Percentiles rank a stretch among this genome's conserved stretches.
These are phyloP conservation scores for Ramaria sp. DNA, from an alignment of 768 basidiomycete genomes.

Conservation along the genomic window DNA sequence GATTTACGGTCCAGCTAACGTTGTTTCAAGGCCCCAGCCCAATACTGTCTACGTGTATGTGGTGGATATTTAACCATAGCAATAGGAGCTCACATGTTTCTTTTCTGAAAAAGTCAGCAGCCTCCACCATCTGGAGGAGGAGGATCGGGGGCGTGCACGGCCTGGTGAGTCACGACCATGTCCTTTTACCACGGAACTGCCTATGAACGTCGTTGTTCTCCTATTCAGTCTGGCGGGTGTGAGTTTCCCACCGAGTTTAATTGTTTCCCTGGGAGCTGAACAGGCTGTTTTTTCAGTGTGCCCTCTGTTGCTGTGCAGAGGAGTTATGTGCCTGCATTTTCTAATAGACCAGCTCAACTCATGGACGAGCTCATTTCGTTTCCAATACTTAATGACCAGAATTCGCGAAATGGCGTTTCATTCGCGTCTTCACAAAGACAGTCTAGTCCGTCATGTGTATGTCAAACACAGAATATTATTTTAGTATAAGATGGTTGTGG, in stretches of 20 bases:
- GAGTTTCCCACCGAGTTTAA: neutral
- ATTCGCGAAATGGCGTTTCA: neutral
- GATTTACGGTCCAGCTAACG: conserved; percentile 35
- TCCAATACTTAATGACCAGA: neutral
- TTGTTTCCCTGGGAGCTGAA: conserved; percentile 15
- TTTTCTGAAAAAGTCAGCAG: conserved; percentile 3
- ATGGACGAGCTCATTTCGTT: neutral
- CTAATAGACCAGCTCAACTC: conserved; percentile 22
- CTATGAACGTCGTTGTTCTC: neutral
- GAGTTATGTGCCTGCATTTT: conserved; percentile 72
- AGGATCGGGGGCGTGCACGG: conserved; percentile 39
- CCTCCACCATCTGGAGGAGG: conserved; percentile 8
- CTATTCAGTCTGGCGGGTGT: conserved; percentile 12
- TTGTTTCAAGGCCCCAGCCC: conserved; percentile 37
- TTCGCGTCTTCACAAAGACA: too few relatives aligned
- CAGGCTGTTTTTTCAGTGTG: neutral
- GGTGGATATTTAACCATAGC: neutral
- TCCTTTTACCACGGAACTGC: too few relatives aligned
- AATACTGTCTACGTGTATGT: conserved; percentile 77
- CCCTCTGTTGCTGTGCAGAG: conserved; percentile 67
- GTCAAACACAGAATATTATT: too few relatives aligned
- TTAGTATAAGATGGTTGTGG: too few relatives aligned
- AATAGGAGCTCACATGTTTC: neutral
- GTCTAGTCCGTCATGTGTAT: too few relatives aligned
- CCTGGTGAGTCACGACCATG: conserved; percentile 53